Percentiles rank a stretch among this genome's conserved stretches.
Conservation (phyloP, 441 rosid species). For the Breynia disticha region DNA sequence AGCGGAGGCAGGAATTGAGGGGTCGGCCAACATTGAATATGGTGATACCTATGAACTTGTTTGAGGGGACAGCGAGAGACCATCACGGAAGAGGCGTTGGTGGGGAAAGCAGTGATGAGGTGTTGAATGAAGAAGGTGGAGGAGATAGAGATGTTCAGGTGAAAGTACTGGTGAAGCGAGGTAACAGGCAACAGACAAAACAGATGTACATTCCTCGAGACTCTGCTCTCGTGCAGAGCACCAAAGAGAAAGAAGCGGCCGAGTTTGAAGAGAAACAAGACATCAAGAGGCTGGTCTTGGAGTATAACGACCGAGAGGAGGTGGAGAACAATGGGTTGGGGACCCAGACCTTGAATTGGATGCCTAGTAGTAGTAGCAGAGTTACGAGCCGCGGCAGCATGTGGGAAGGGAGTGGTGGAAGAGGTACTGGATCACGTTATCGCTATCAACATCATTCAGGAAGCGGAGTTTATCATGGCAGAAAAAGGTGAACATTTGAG, state of each 20-base stretch:
- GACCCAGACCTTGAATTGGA: conserved; percentile 62
- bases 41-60: conserved; percentile 88
- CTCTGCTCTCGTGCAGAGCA: conserved; percentile 80
- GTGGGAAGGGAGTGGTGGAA: conserved; percentile 52
- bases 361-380: conserved; percentile 55
- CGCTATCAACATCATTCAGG: conserved; percentile 63
- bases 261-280: conserved; percentile 98
- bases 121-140: conserved; percentile 59
- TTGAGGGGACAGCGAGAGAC: conserved; percentile 86
- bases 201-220: conserved; percentile 92
- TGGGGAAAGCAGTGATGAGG: conserved; percentile 83
- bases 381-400: conserved; percentile 33
- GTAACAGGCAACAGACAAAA: conserved; percentile 91
- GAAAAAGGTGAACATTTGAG: conserved; percentile 43
- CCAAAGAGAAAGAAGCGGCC: conserved; percentile 97
- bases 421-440: conserved; percentile 53
- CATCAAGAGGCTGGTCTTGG: conserved; percentile 91
- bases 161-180: conserved; percentile 95
- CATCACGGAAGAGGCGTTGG: conserved; percentile 64
- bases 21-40: conserved; percentile 85
- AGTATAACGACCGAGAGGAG: conserved; percentile 94
- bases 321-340: conserved; percentile 85
- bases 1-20: conserved; percentile 77
- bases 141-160: conserved; percentile 84
- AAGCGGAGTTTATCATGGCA: conserved; percentile 54